Base-by-base conservation (phyloP, 2,329 filamentous ascomycete species). In the Aspergillus aculeatinus region DNA sequence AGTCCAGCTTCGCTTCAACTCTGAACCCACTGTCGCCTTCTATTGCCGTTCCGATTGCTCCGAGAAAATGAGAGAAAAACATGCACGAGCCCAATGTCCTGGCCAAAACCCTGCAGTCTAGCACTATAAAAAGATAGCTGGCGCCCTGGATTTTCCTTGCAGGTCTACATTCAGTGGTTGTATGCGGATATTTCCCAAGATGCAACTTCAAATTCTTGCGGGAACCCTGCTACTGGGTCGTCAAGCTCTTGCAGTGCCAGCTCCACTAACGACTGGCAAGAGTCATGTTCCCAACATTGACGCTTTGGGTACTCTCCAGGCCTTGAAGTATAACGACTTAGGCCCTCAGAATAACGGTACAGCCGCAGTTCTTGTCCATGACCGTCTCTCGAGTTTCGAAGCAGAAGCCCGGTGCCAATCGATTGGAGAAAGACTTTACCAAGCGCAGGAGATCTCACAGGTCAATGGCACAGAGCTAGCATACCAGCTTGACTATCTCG, bases 271-370 rank as follows among this genome's bases (percentile, higher is more conserved):
- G 48, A 56, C 55, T 23, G 48, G 47, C 31, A 51, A 52, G 14
- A 39, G 39, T n/a, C 51, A n/a, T 44, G 14, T 48, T 12, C 60
- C 58, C 23, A 48, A 33, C 33, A 58, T 61, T 21, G 52, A 33
- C 42, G 64, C 67, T 14, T 58, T 66, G 29, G 64, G 66, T 2
- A 61, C 60, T 31, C 65, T 70, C 3, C 68, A 66, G 31, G 51
- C 61, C 11, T 49, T 70, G 50, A 67, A 70, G 23, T 70, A 70
- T 60, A 70, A 70, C 57, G 63, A 70, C 39, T 49, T 70, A 16
- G 63, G 60, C 19, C 55, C 68, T 2, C 56, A 63, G 23, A 70
- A 70, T 47, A 70, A 70, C 35, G 68, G 68, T 4, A 70, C 65
- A 5, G 60, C 68, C 2, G 68, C 66, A 10, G 58, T 70, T 3